Percentiles rank a stretch among this genome's conserved stretches.
phyloP scores from a whole-genome alignment of 1,284 basidiomycete genomes.

The Gymnopus androsaceus region DNA sequence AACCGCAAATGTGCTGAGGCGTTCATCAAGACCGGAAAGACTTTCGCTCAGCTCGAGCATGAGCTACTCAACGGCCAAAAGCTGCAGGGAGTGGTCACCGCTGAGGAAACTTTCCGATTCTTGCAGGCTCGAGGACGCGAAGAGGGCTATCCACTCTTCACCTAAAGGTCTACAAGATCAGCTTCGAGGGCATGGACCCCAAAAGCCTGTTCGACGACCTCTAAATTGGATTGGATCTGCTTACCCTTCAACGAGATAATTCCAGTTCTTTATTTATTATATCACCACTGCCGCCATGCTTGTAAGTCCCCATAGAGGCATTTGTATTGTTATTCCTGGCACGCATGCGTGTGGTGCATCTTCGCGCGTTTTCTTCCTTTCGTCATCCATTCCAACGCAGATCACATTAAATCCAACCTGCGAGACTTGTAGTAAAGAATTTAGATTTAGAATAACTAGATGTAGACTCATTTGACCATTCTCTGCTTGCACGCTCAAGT shows the following conservation, averaged over 20 bases:
- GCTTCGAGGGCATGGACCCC: slow-evolving; percentile 22
- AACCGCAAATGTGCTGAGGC: slow-evolving; percentile 25
- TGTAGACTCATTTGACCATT: too few relatives aligned
- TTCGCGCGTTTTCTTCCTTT: too few relatives aligned
- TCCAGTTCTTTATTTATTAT: background rate
- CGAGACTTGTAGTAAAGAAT: too few relatives aligned
- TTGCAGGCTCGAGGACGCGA: slow-evolving; percentile 19
- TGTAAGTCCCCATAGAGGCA: background rate
- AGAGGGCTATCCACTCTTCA: slow-evolving; percentile 22
- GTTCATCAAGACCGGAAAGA: slow-evolving; percentile 20
- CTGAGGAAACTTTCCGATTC: slow-evolving; percentile 21
- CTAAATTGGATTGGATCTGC: slow-evolving; percentile 1
- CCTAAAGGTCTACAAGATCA: slow-evolving; percentile 23
- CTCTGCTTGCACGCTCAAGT: too few relatives aligned
- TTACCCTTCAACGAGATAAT: background rate
- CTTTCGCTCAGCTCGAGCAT: slow-evolving; percentile 20
- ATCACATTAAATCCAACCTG: too few relatives aligned
- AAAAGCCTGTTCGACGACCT: slow-evolving; percentile 21
- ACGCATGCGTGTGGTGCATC: too few relatives aligned
- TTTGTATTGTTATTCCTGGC: background rate
- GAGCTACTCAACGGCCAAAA: slow-evolving; percentile 24
- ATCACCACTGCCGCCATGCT: background rate
- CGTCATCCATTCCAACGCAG: too few relatives aligned
- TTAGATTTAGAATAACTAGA: too few relatives aligned
- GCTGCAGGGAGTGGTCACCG: slow-evolving; percentile 21